Conservation (phyloP, 2,329 filamentous ascomycete species). For the Graphilbum fragrans region DNA sequence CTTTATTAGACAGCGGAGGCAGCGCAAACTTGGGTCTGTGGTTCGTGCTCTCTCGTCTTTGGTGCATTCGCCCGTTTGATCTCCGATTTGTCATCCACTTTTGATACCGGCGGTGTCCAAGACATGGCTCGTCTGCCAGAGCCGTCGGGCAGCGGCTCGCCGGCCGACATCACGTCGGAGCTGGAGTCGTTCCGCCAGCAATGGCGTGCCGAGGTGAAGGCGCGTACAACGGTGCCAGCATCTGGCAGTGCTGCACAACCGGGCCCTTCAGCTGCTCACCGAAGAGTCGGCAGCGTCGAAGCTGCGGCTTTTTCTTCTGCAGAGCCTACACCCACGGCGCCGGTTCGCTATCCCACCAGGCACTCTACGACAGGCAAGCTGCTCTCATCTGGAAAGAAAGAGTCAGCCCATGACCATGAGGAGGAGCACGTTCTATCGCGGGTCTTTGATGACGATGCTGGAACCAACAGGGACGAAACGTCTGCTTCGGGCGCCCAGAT, state of each 20-base stretch:
- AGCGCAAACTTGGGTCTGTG: too few relatives aligned
- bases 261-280: not conserved
- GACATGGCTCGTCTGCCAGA: conserved; percentile 5
- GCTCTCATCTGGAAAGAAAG: conserved; percentile 12
- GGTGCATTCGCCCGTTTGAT: too few relatives aligned
- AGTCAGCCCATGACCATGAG: conserved; percentile 20
- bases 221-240: conserved; percentile 17
- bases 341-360: not conserved
- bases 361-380: conserved; percentile 8
- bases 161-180: conserved; percentile 44
- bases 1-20: too few relatives aligned
- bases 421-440: conserved; percentile 20
- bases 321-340: not conserved
- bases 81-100: too few relatives aligned
- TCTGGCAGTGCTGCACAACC: conserved; percentile 1
- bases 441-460: conserved; percentile 21
- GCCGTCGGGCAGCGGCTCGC: not conserved
- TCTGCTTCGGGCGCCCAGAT: conserved; percentile 6
- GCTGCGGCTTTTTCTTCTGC: not conserved
- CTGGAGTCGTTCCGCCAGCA: conserved; percentile 75
- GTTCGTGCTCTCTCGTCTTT: too few relatives aligned
- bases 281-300: not conserved
- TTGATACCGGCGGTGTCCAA: too few relatives aligned
- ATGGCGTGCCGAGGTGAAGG: conserved; percentile 71
- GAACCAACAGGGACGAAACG: conserved; percentile 8